Evolutionary conservation across 495 filamentous ascomycete species (phyloP).

Genomic region (Hypoxylon subgilvum): DNA sequence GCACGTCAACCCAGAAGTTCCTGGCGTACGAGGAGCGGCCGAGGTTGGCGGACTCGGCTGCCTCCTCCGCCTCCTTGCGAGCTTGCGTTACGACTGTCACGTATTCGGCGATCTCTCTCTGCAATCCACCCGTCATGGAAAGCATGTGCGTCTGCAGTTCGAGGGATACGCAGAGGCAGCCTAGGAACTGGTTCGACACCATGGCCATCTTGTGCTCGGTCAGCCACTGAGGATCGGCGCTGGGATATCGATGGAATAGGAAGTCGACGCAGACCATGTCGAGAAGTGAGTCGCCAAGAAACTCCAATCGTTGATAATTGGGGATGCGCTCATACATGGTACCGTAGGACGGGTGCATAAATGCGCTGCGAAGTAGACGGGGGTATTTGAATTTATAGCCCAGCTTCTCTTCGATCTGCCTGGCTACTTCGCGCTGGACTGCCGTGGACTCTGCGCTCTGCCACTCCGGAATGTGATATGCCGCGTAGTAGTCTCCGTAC

Average conservation of each 20-base stretch:
- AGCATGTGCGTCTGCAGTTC: slow-evolving; percentile 77
- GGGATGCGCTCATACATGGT: slow-evolving; percentile 76
- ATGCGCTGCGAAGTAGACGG: slow-evolving; percentile 78
- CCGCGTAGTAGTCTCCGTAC: slow-evolving; percentile 74
- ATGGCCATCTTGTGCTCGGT: slow-evolving; percentile 99
- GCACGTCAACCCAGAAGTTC: slow-evolving; percentile 79
- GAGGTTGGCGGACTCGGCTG: slow-evolving; percentile 40
- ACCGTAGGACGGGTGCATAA: slow-evolving; percentile 82
- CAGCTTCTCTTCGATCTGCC: slow-evolving; percentile 68
- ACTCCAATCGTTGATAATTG: slow-evolving; percentile 90
- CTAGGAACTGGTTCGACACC: slow-evolving; percentile 96
- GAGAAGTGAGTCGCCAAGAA: slow-evolving; percentile 86
- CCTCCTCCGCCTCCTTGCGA: slow-evolving; percentile 50
- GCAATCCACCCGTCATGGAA: slow-evolving; percentile 62
- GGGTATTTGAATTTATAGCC: slow-evolving; percentile 84
- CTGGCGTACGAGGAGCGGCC: slow-evolving; percentile 56
- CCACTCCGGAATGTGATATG: slow-evolving; percentile 76
- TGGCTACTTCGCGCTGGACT: slow-evolving; percentile 69
- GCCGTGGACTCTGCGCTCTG: slow-evolving; percentile 64
- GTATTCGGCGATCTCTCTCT: slow-evolving; percentile 71
- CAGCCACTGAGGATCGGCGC: slow-evolving; percentile 91
- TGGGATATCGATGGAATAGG: slow-evolving; percentile 76
- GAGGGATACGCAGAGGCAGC: slow-evolving; percentile 76
- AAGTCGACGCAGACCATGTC: slow-evolving; percentile 87
- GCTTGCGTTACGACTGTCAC: slow-evolving; percentile 69